Evolutionary conservation across 2,329 filamentous ascomycete species (phyloP), one percentile per base, ranked within the genome.

Genomic region (Sarocladium kiliense): DNA sequence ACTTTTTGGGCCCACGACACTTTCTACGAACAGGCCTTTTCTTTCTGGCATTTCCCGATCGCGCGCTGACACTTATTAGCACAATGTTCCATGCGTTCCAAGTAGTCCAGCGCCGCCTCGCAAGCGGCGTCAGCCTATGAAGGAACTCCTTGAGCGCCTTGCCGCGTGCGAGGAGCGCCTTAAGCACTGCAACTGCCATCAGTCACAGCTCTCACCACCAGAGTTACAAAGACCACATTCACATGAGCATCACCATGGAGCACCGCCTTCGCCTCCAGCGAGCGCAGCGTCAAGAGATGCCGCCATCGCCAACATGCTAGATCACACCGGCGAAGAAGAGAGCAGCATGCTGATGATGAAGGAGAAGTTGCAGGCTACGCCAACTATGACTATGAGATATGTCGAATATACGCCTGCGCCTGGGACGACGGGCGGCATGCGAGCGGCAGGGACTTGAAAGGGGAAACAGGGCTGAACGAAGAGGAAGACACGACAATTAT

Each of bases 71-170:
- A 25, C 19, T 6, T 3, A 3, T 19, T n/a, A 67, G 65, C 59
- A 65, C 10, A 62, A 65, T 10, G 56, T 58, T 16, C 50, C 56
- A 11, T 67, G 65, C 39, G 60, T 61, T 14, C 63, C 65, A 26
- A 67, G 64, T 25, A 60, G 56, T 9, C 65, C 65, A 25, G 65
- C 65, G 39, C 61, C 64, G 18, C 63, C 64, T 18, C 64, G 64
- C 23, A 66, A 65, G 57, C 64, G 65, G 19, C 62, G 63, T 30
- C 61, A 64, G 16, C 63, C 62, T 16, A 66, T 63, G 14, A 61
- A 67, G 45, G 65, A 67, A 26, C 56, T 67, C 0, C 55, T 67
- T 18, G 63, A 64, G 44, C 60, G 63, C 10, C 54, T 65, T 32
- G 59, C 58, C 18, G 57, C 62, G 37, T 65, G 62, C 36, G 63